Base-by-base conservation (phyloP, 2,329 filamentous ascomycete species). In the Ophiostoma quercus region DNA sequence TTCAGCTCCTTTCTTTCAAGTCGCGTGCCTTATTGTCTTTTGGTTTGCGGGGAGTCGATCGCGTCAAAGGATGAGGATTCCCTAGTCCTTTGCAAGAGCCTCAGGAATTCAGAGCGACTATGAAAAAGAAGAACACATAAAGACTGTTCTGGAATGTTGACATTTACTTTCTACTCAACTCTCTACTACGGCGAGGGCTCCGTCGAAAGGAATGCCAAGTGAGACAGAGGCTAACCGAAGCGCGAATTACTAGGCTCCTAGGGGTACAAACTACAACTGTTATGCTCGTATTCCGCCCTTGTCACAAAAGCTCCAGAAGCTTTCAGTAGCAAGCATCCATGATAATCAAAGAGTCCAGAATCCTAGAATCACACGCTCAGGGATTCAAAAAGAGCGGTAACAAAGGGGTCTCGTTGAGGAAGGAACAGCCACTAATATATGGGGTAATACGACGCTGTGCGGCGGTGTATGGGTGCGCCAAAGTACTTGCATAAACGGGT, bases 401-500 rank as follows among this genome's bases (percentile, higher is more conserved):
- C 16, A 51, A 22, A 51, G 47, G 43, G 47, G 47, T 51, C 47
- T n/a, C 47, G 5, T 51, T 19, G 16, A 25, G 22, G 7, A 51
- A 51, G 16, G n/a, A 54, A 54, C n/a, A 29, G 51, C n/a, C 51
- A 57, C 51, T 57, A 57, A 25, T 25, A 57, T 57, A 57, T 57
- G 51, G 51, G 51, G 51, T 57, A 57, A 25, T 57, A 14, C 51
- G 25, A 57, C 51, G n/a, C 51, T 57, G 22, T 57, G 12, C 51
- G 16, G 51, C 51, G 51, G 51, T 57, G 51, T 57, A 57, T 47
- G 43, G 43, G 19, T 47, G 43, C 43, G 43, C 43, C 43, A 57
- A 57, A 57, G 51, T 57, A 57, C 51, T 25, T 57, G 51, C 51
- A 57, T 57, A 25, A 25, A 57, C 22, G 51, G n/a, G n/a, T 57